These are phyloP conservation scores for Lasiodiplodia sp. DNA, from an alignment of 2,329 filamentous ascomycete species.

Conservation along the genomic window DNA sequence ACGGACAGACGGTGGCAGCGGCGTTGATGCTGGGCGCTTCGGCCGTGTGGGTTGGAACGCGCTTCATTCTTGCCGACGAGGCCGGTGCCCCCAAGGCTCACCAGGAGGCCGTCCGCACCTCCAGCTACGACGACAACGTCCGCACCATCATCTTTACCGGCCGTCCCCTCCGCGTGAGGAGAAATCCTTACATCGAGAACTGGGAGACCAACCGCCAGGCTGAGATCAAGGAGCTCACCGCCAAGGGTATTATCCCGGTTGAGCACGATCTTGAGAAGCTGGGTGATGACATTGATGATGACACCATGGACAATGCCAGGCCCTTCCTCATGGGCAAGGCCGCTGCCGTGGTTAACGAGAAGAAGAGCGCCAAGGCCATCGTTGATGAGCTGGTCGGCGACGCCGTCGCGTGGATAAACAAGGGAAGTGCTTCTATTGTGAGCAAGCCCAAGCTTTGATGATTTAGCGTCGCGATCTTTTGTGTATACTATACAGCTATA, in stretches of 20 bases:
- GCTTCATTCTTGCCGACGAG: constrained; percentile 93
- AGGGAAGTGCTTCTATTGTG: constrained; percentile 68
- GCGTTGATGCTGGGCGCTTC: constrained; percentile 90
- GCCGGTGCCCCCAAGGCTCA: constrained; percentile 91
- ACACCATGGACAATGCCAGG: constrained; percentile 88
- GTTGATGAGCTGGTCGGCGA: constrained; percentile 93
- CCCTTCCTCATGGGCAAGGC: constrained; percentile 98
- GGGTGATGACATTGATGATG: constrained; percentile 71
- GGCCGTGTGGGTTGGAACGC: constrained; percentile 95
- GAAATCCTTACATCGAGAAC: constrained; percentile 90
- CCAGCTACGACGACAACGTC: constrained; percentile 93
- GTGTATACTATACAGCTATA: constrained; percentile 7
- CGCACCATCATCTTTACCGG: constrained; percentile 99
- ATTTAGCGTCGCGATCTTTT: neutral
- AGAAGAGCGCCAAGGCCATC: constrained; percentile 87
- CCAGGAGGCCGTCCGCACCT: constrained; percentile 92
- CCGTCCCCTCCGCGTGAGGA: constrained; percentile 89
- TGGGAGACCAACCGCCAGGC: constrained; percentile 91
- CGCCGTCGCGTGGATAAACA: constrained; percentile 74
- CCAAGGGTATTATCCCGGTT: constrained; percentile 89
- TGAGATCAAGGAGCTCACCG: constrained; percentile 92
- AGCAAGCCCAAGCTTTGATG: constrained; percentile 46
- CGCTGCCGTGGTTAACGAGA: constrained; percentile 90
- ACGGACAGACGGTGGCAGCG: constrained; percentile 87
- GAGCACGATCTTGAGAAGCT: constrained; percentile 93